Evolutionary conservation across 129 eudicot genomes (phyloP), one percentile per base, ranked within the genome.

Genomic region (Oenanthe sinensis): DNA sequence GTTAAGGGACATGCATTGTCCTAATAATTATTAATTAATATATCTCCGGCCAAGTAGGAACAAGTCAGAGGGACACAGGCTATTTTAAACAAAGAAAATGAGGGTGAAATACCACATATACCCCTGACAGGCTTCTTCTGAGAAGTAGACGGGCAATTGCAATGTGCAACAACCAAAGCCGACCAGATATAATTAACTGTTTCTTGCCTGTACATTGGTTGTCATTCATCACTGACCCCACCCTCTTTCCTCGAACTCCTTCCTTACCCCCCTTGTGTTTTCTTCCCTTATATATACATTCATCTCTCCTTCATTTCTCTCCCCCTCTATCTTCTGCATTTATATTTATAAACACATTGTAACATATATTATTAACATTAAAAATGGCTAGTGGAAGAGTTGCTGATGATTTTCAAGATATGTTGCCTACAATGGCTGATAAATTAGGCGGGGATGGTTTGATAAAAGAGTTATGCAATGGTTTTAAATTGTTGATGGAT

Each of bases 401-500:
- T 16, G 67, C 19, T 24, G 42, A 75, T 28, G 78, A 78, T 8
- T 86, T 86, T 60, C 85, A 81, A 70, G 90, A 87, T 55, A 77
- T 49, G 36, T 75, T 87, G 3, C 88, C 90, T 3, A 16, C 81
- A 58, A 87, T 87, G 88, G 86, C 78, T 78, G 81, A 81, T 36
- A 84, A 82, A 78, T 67, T 87, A 30, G 90, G 90, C 2, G 81
- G 77, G 8, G 86, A 87, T 7, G 84, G 86, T 39, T 77, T 87
- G 30, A 82, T 87, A 36, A 86, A 85, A 24, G 90, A 88, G 75
- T 60, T 88, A 22, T 85, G 86, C 58, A 83, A 81, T 11, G 91
- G 89, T 70, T 88, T 85, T 26, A 75, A 17, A 22, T 42, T 83
- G 67, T 80, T 88, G 28, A 73, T 85, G 87, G 91, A 88, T 30